Base-by-base conservation (phyloP, 148 eudicot genomes). In the Persicaria maculosa region DNA sequence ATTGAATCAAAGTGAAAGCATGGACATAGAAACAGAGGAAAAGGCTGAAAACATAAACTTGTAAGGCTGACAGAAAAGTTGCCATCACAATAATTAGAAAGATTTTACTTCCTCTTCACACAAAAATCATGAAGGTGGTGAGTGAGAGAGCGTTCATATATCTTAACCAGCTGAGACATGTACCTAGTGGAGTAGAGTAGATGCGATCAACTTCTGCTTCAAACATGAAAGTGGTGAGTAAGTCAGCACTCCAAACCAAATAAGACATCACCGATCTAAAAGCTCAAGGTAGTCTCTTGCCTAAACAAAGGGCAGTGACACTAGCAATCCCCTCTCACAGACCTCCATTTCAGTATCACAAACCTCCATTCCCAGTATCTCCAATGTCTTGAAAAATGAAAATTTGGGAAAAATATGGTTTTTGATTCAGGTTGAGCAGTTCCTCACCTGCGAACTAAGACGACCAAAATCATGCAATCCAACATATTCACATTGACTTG, bases 391-490 rank as follows among this genome's bases (percentile, higher is more conserved):
- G 25, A 22, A 22, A 22, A 59, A 9, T 22, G 25, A n/a, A 9
- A 55, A 11, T 14, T 50, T 8, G 40, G 43, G 64, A 20, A 68
- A 48, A 12, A 22, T 22, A 22, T 22, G 25, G 25, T 22, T 22
- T 22, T 22, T 22, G 25, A 22, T 22, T 22, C 25, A 25, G 70
- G 19, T 25, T 14, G 25, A 22, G 25, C 48, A 47, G 36, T 22
- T 72, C 17, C 68, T 50, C 68, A 95, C 99, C 99, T 95, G 99
- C 57, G 83, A n/a, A 77, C 90, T 95, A 46, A 95, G 96, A n/a
- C 96, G 93, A 3, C 92, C 97, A 82, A 95, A 95, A 74, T 96
- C 97, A 81, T 95, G 99, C 80, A 95, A 81, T 52, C 94, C 99
- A 78, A 92, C 82, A 73, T 95, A 95, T 76, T 95, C 99, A 25